A percentile compares a stretch with the other conserved stretches of the same genome.
phyloP scores from a whole-genome alignment of 441 rosid species.

The Gossypium schwendimanii region DNA sequence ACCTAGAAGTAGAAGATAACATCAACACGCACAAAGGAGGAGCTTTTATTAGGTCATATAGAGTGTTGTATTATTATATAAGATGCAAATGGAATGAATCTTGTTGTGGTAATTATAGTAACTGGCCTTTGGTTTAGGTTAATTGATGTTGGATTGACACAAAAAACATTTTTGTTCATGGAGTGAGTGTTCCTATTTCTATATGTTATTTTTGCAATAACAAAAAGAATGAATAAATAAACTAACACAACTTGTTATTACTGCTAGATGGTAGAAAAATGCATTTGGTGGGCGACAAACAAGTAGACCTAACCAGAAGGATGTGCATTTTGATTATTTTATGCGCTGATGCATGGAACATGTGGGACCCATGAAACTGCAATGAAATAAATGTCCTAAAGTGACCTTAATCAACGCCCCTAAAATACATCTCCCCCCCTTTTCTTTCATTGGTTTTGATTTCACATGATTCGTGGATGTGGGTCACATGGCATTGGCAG shows the following conservation, averaged over 20 bases:
- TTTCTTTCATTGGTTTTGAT: not conserved
- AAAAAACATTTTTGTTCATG: no score
- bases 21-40: not conserved
- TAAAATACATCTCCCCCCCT: not conserved
- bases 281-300: not conserved
- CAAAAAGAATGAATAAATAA: not conserved
- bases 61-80: not conserved
- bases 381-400: not conserved
- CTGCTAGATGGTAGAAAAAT: not conserved
- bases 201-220: not conserved
- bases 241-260: not conserved
- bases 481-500: slow-evolving; percentile 6
- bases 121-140: not conserved
- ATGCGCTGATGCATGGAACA: not conserved
- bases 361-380: not conserved
- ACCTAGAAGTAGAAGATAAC: slow-evolving; percentile 12
- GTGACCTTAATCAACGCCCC: not conserved
- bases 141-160: no score
- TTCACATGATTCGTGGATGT: not conserved
- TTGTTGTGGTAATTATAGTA: not conserved
- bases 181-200: not conserved
- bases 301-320: not conserved
- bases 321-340: not conserved
- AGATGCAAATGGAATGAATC: not conserved
- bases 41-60: not conserved